Evolutionary conservation across 1,139 yeast genomes (phyloP), one percentile per base, ranked within the genome.

Genomic region (Magnusiomyces clavatus): DNA sequence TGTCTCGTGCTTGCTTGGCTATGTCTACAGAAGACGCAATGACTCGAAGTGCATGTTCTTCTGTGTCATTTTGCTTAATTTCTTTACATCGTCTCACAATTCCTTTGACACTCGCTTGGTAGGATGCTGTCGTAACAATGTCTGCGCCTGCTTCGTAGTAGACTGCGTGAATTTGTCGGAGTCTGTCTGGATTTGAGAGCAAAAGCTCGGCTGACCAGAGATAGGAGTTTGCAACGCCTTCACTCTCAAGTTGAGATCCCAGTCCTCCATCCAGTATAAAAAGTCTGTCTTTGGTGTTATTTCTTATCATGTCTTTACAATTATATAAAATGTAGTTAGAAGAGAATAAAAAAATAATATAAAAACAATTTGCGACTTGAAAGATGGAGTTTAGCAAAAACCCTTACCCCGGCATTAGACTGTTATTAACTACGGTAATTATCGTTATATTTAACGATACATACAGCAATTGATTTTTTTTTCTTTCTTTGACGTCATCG

Each of bases 151-250:
- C 70, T 11, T 65, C 63, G 36, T 80, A 67, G 62, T 81, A 83
- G 20, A 69, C 70, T 43, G 63, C 56, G 62, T 83, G 86, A 16
- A 83, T 72, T n/a, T 68, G 59, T 37, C 67, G 62, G n/a, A 84
- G 70, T 29, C 70, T 64, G 11, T 69, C 63, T 0, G 82, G 83
- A 19, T 74, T 64, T n/a, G 72, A 67, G 6, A 77, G 58, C 13
- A 82, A 69, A 0, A 79, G 77, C 52, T 72, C 65, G 0, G 84
- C 83, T 1, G 86, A 79, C 92, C 90, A 84, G 16, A 83, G 68
- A 4, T 74, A 73, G 47, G 51, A 43, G 13, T 77, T 61, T 47
- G 62, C 65, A 10, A 71, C 62, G 19, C 74, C 74, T 35, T 67
- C 59, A 12, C 59, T 54, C 55, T 74, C 76, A 6, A 74, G 61